Base-by-base conservation (phyloP, 768 basidiomycete species). In the Rhodotorula taiwanensis region DNA sequence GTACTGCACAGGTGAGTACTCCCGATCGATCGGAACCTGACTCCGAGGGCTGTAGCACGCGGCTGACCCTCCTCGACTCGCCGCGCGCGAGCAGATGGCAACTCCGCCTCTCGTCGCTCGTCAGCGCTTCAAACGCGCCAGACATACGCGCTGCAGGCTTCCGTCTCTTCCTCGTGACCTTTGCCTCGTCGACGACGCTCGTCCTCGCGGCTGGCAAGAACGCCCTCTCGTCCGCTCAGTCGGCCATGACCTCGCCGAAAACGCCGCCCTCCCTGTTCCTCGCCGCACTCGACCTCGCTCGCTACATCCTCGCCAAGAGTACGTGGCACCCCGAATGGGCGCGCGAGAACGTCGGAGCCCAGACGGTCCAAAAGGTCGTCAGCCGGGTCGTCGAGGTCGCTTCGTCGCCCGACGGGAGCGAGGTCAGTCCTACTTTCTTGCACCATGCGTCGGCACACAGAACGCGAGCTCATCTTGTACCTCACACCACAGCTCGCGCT, bases 291-390 rank as follows among this genome's bases (percentile, higher is more conserved):
- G 62, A 64, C 28, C 28, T 44, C 27, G 52, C 55, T 11, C 51
- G 49, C 48, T 41, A 58, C 28, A 36, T 68, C 47, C 42, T 68
- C 30, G 67, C 58, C 4, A 57, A 58, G 53, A 58, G 55, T 39
- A 61, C 59, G 15, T 60, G 39, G 41, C 62, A 68, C 48, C 58
- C 67, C 0, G 67, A 68, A 44, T 68, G 67, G 67, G 67, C 67
- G 47, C 44, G 67, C 43, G 67, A 68, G 42, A 62, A 64, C 8
- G 62, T 64, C 28, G 67, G 67, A 5, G 62, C 67, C 8, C 62
- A 63, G 47, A 36, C 52, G 18, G 67, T 61, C 8, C 67, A 68
- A 59, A 68, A 60, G 44, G 39, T 60, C 27, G 59, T 68, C 20
- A 23, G 42, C 6, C 23, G 20, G 5, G 36, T 64, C 7, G 59